Percentiles rank a stretch among this genome's conserved stretches.
phyloP scores from a whole-genome alignment of 768 basidiomycete species.

The Russula sp. region DNA sequence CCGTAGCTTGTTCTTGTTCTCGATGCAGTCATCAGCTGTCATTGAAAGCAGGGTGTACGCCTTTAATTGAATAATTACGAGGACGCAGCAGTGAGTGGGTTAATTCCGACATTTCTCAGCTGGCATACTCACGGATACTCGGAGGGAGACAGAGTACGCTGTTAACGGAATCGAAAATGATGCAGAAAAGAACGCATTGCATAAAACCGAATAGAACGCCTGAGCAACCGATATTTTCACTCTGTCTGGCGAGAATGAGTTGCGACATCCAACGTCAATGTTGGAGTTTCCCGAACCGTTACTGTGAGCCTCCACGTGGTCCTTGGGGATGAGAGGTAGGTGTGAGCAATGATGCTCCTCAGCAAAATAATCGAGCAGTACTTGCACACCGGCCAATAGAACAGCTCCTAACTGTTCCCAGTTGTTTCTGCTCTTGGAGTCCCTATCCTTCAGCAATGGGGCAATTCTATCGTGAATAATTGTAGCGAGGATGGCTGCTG shows the following conservation, averaged over 20 bases:
- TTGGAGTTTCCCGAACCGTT: slow-evolving; percentile 7
- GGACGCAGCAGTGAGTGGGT: background rate
- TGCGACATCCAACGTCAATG: background rate
- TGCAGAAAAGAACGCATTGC: slow-evolving; percentile 18
- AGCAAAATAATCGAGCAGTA: background rate
- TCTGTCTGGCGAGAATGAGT: slow-evolving; percentile 10
- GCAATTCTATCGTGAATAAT: slow-evolving; percentile 17
- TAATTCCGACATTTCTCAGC: background rate
- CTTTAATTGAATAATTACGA: background rate
- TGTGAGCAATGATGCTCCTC: background rate
- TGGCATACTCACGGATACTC: slow-evolving; percentile 18
- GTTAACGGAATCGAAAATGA: background rate
- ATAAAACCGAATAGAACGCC: slow-evolving; percentile 22
- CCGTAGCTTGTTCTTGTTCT: slow-evolving; percentile 21
- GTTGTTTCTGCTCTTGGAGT: background rate
- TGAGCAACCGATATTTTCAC: slow-evolving; percentile 20
- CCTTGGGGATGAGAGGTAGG: background rate
- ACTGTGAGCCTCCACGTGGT: slow-evolving; percentile 17
- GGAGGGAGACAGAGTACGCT: slow-evolving; percentile 10
- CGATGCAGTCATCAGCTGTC: slow-evolving; percentile 19
- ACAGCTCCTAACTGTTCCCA: slow-evolving; percentile 21
- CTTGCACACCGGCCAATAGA: slow-evolving; percentile 22
- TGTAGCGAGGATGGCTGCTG: slow-evolving; percentile 16
- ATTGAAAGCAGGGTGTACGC: slow-evolving; percentile 19
- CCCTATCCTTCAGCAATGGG: background rate